A percentile compares a stretch with the other conserved stretches of the same genome.
Evolutionary conservation across 1,284 basidiomycete genomes (phyloP).

Genomic region (Chalciporus sp.): DNA sequence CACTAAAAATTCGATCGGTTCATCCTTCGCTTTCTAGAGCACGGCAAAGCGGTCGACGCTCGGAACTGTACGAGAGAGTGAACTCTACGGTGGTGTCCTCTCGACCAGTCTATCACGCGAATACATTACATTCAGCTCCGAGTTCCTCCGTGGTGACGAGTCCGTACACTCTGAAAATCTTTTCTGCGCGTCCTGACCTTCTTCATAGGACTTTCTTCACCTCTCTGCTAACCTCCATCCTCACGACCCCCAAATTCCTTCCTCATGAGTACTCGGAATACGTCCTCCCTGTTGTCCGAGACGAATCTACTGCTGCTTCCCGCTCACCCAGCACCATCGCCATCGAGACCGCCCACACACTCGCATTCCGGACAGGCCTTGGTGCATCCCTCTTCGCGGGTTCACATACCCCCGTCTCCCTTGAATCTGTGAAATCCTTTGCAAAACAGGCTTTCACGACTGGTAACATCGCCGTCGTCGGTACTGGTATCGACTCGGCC

Average conservation of each 20-base stretch:
- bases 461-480: slow-evolving; percentile 83
- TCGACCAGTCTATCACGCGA: slow-evolving; percentile 87
- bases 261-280: slow-evolving; percentile 87
- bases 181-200: neutral
- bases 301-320: slow-evolving; percentile 69
- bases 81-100: slow-evolving; percentile 93
- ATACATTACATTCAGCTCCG: slow-evolving; percentile 90
- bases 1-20: slow-evolving; percentile 1
- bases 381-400: slow-evolving; percentile 86
- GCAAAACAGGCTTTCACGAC: slow-evolving; percentile 74
- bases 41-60: slow-evolving; percentile 86
- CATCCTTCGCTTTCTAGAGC: slow-evolving; percentile 52
- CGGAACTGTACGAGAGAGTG: slow-evolving; percentile 89
- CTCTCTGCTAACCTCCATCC: slow-evolving; percentile 80
- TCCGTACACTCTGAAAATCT: slow-evolving; percentile 49
- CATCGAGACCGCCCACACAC: slow-evolving; percentile 80
- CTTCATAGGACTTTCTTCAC: slow-evolving; percentile 78
- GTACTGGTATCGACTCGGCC: slow-evolving; percentile 79
- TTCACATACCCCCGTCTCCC: slow-evolving; percentile 65
- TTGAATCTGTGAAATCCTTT: slow-evolving; percentile 71
- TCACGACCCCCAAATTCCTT: slow-evolving; percentile 82
- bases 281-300: slow-evolving; percentile 75
- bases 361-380: slow-evolving; percentile 91
- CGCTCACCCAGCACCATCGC: slow-evolving; percentile 66
- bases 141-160: slow-evolving; percentile 97